These are phyloP conservation scores for Blyttiomyces sp. DNA, from an alignment of 371 early-diverging fungal species.

Conservation along the genomic window DNA sequence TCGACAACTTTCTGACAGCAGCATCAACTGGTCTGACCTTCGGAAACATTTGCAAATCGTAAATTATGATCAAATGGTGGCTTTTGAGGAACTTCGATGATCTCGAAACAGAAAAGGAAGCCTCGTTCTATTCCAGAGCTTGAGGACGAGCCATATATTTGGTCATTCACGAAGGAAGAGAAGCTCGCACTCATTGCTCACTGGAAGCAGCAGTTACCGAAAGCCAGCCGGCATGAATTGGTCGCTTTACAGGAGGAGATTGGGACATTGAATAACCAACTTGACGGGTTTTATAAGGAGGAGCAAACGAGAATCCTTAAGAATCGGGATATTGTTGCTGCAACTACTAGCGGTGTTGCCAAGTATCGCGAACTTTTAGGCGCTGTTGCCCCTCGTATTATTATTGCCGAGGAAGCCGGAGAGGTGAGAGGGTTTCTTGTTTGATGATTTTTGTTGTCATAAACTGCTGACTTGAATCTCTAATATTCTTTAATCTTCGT, in stretches of 20 bases:
- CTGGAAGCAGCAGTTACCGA: constrained; percentile 46
- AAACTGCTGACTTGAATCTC: neutral
- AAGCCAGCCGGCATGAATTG: constrained; percentile 30
- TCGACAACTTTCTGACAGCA: constrained; percentile 7
- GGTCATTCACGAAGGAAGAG: constrained; percentile 51
- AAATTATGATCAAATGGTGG: constrained; percentile 5
- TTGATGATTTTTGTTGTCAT: neutral
- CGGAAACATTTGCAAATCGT: constrained; percentile 8
- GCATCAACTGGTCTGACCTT: constrained; percentile 1
- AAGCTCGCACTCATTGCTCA: constrained; percentile 52
- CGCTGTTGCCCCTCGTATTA: constrained; percentile 12
- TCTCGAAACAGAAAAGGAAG: no score
- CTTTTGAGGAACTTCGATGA: neutral
- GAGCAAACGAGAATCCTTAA: constrained; percentile 52
- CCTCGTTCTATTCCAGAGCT: constrained; percentile 24
- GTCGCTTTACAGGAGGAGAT: constrained; percentile 19
- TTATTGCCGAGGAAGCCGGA: constrained; percentile 66
- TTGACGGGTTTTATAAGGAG: constrained; percentile 40
- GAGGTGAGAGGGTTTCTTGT: no score
- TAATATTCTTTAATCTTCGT: no score
- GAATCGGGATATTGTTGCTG: constrained; percentile 54
- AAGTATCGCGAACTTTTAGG: constrained; percentile 14
- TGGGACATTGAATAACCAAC: constrained; percentile 33
- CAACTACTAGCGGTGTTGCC: constrained; percentile 73
- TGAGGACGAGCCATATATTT: constrained; percentile 39